These are phyloP conservation scores for Penicillium vulpinum DNA, from an alignment of 2,329 filamentous ascomycete genomes.

Conservation along the genomic window DNA sequence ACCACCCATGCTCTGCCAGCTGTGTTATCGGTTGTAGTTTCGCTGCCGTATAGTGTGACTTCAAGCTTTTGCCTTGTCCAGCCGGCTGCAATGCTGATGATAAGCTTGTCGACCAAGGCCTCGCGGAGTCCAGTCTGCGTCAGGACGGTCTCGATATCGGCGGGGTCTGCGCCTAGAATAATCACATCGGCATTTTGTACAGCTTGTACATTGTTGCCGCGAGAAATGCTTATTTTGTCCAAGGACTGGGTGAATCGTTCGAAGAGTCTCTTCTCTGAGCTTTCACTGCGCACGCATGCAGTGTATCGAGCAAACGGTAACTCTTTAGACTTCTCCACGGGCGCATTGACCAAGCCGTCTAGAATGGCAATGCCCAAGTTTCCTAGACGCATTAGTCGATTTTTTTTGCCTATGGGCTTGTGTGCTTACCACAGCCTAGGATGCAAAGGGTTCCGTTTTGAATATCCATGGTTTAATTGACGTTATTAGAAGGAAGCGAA, in stretches of 20 bases:
- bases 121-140: slow-evolving; percentile 38
- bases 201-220: slow-evolving; percentile 40
- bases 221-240: slow-evolving; percentile 34
- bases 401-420: not conserved
- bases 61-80: slow-evolving; percentile 48
- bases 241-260: slow-evolving; percentile 33
- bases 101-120: slow-evolving; percentile 47
- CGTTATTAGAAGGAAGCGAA: not conserved
- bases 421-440: slow-evolving; percentile 21
- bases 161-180: slow-evolving; percentile 51
- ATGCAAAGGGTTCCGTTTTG: slow-evolving; percentile 19
- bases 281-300: slow-evolving; percentile 46
- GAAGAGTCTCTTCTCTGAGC: slow-evolving; percentile 37
- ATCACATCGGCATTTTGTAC: slow-evolving; percentile 42
- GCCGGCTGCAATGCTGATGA: slow-evolving; percentile 56
- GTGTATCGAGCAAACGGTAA: slow-evolving; percentile 37
- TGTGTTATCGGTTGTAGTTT: slow-evolving; percentile 16
- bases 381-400: slow-evolving; percentile 25
- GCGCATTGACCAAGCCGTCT: slow-evolving; percentile 32
- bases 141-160: slow-evolving; percentile 45
- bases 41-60: slow-evolving; percentile 33
- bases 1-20: slow-evolving; percentile 33
- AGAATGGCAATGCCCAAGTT: slow-evolving; percentile 44
- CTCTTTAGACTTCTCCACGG: slow-evolving; percentile 6
- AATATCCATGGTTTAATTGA: slow-evolving; percentile 11